These are phyloP conservation scores for Leucaena leucocephala DNA, from an alignment of 306 rosid species.

Conservation along the genomic window DNA sequence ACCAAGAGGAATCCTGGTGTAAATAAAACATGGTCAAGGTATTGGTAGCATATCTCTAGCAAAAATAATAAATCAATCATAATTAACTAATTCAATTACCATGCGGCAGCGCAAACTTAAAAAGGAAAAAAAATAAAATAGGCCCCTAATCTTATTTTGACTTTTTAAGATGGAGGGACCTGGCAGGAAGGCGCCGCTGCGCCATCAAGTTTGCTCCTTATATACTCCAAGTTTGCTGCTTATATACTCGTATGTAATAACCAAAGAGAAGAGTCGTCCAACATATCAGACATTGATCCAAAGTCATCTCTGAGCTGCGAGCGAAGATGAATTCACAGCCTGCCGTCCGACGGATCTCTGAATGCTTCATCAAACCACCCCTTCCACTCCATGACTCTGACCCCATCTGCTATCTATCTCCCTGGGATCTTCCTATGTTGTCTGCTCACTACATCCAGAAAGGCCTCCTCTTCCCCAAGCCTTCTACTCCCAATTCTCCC, in stretches of 20 bases:
- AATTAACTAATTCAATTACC: no score
- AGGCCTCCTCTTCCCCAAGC: slow-evolving; percentile 69
- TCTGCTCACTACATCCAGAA: slow-evolving; percentile 61
- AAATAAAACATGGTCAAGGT: no score
- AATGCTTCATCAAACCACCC: slow-evolving; percentile 45
- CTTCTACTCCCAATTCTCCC: slow-evolving; percentile 5
- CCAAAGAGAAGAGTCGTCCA: not conserved
- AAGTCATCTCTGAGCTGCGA: not conserved
- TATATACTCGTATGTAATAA: no score
- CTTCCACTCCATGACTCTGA: not conserved
- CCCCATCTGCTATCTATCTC: slow-evolving; percentile 39
- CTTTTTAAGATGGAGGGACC: no score
- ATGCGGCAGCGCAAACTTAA: no score
- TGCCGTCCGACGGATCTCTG: slow-evolving; percentile 25
- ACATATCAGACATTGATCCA: not conserved
- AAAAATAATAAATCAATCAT: no score
- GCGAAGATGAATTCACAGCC: slow-evolving; percentile 15
- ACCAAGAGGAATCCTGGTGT: not conserved
- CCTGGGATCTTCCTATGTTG: slow-evolving; percentile 55
- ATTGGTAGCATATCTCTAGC: no score
- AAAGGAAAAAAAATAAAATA: no score
- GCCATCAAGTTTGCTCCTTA: no score
- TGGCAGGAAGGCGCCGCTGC: no score
- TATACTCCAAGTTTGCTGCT: no score
- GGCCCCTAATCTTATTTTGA: no score